Conservation (phyloP, 2,329 filamentous ascomycete genomes). For the Phoma herbarum region DNA sequence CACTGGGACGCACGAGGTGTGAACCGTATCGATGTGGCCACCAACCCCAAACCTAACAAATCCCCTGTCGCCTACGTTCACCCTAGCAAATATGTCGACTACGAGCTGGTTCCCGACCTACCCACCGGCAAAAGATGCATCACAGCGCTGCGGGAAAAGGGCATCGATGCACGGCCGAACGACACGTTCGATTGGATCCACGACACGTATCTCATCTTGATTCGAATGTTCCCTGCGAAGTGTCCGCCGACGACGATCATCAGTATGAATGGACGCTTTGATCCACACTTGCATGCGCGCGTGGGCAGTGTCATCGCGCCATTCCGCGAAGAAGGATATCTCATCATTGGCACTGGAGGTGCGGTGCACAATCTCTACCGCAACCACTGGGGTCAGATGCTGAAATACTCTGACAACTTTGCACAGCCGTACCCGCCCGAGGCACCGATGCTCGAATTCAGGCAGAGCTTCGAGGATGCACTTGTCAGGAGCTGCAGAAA, state of each 20-base stretch:
- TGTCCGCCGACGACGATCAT: constrained; percentile 72
- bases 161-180: constrained; percentile 65
- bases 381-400: constrained; percentile 71
- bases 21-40: constrained; percentile 65
- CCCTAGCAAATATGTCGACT: constrained; percentile 70
- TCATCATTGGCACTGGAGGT: constrained; percentile 68
- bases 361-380: constrained; percentile 76
- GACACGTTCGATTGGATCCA: constrained; percentile 74
- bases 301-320: constrained; percentile 66
- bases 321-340: constrained; percentile 63
- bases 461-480: constrained; percentile 70
- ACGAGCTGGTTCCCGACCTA: constrained; percentile 69
- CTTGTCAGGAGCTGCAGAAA: constrained; percentile 59
- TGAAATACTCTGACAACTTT: constrained; percentile 70
- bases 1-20: constrained; percentile 70
- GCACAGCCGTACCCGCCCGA: constrained; percentile 67
- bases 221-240: constrained; percentile 72
- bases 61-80: constrained; percentile 73
- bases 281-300: constrained; percentile 65
- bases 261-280: constrained; percentile 63
- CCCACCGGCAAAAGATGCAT: constrained; percentile 61
- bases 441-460: constrained; percentile 69
- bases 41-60: constrained; percentile 68
- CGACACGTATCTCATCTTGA: constrained; percentile 73
- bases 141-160: constrained; percentile 58